phyloP scores from a whole-genome alignment of 805 yeast species.

The Sugiyamaella lignohabitans region DNA sequence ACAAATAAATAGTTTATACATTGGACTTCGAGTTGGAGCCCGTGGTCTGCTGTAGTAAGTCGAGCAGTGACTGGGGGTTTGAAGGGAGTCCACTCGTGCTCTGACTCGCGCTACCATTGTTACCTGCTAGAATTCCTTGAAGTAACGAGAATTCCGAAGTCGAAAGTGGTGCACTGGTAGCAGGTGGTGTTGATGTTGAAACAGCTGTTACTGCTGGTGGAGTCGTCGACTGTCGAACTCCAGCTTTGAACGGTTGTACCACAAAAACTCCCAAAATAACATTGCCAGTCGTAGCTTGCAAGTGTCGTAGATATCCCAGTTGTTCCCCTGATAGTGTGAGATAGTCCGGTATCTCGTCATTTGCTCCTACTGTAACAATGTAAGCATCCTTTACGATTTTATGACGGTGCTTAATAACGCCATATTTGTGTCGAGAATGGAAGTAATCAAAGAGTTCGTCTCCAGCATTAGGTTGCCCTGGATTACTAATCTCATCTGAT shows the following conservation, averaged over 20 bases:
- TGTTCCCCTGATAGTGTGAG: slow-evolving; percentile 10
- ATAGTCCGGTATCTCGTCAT: slow-evolving; percentile 23
- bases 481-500: slow-evolving; percentile 25
- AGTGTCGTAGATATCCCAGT: background rate
- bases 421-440: slow-evolving; percentile 42
- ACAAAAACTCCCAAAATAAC: slow-evolving; percentile 17
- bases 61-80: slow-evolving; percentile 27
- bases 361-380: slow-evolving; percentile 38
- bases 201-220: background rate
- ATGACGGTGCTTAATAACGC: slow-evolving; percentile 50
- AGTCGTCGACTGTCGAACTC: background rate
- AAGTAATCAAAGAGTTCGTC: slow-evolving; percentile 42
- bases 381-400: slow-evolving; percentile 58
- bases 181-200: background rate
- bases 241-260: slow-evolving; percentile 3
- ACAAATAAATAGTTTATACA: background rate
- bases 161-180: slow-evolving; percentile 18
- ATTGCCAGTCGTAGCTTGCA: slow-evolving; percentile 2
- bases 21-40: background rate
- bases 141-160: slow-evolving; percentile 21
- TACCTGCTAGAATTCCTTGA: slow-evolving; percentile 19
- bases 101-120: too few relatives aligned
- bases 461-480: slow-evolving; percentile 2
- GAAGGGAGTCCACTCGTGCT: slow-evolving; percentile 20
- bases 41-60: slow-evolving; percentile 20